phyloP scores from a whole-genome alignment of 2,329 filamentous ascomycete genomes.

The Drechslerella coelobrocha region DNA sequence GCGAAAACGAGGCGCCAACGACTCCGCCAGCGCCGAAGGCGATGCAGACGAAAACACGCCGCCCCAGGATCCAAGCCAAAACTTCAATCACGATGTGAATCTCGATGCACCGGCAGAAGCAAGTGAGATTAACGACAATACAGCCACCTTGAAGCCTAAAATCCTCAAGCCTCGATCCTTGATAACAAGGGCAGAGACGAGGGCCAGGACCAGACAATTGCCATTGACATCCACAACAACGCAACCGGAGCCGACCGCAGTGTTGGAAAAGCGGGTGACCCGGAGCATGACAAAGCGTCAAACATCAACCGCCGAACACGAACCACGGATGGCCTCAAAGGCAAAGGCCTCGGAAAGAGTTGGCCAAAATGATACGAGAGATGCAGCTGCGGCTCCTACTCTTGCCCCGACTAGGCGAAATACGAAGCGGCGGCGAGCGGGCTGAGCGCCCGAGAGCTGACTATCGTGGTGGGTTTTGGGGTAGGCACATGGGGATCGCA shows the following conservation, averaged over 20 bases:
- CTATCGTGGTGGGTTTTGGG: background rate
- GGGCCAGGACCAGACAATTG: background rate
- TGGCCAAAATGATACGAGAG: constrained; percentile 6
- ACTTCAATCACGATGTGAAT: background rate
- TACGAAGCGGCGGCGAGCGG: constrained; percentile 46
- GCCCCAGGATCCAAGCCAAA: background rate
- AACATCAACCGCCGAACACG: background rate
- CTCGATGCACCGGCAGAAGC: constrained; percentile 6
- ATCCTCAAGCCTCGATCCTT: constrained; percentile 15
- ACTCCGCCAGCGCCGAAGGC: constrained; percentile 34
- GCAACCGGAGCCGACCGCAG: constrained; percentile 21
- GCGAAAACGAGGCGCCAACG: constrained; percentile 43
- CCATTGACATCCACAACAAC: constrained; percentile 13
- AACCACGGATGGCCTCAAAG: background rate
- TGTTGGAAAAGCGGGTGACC: constrained; percentile 45
- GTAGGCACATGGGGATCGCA: background rate
- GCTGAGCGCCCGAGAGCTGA: constrained; percentile 22
- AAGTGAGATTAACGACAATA: background rate
- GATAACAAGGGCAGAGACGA: constrained; percentile 5
- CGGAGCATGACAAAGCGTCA: constrained; percentile 46
- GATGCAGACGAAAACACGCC: background rate
- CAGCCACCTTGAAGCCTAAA: constrained; percentile 8
- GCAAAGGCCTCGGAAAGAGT: background rate
- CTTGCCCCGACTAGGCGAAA: constrained; percentile 27
- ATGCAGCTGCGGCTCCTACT: background rate